phyloP scores from a whole-genome alignment of 208 protist genomes.

The Trypanosoma conorhini region DNA sequence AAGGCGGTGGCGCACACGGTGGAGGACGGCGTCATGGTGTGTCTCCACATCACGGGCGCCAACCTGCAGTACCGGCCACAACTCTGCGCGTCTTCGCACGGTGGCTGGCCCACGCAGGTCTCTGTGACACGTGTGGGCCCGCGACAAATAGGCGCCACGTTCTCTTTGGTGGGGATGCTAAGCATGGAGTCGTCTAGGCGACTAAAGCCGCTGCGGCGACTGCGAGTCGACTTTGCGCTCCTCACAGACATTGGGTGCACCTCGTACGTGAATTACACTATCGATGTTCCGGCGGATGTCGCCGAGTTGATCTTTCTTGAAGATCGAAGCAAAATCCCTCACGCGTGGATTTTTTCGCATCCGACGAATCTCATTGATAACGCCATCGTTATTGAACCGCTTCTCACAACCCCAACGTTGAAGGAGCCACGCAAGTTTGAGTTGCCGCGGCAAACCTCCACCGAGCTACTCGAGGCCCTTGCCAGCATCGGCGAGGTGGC shows the following conservation, averaged over 20 bases:
- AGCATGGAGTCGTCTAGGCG: constrained; percentile 13
- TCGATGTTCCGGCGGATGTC: constrained; percentile 27
- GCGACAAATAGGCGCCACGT: constrained; percentile 14
- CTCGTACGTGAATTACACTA: constrained; percentile 3
- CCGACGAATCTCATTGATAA: constrained; percentile 28
- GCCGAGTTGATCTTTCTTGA: constrained; percentile 18
- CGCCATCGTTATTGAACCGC: constrained; percentile 24
- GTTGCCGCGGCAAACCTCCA: constrained; percentile 14
- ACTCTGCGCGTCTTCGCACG: constrained; percentile 19
- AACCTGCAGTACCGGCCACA: constrained; percentile 52
- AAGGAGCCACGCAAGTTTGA: constrained; percentile 6
- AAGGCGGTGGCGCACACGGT: constrained; percentile 19
- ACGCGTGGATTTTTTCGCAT: constrained; percentile 24
- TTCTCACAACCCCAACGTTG: constrained; percentile 12
- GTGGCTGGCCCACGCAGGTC: constrained; percentile 6
- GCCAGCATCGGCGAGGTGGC: constrained; percentile 36
- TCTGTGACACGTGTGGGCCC: constrained; percentile 12
- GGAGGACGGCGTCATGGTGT: constrained; percentile 34
- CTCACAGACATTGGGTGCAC: constrained; percentile 25
- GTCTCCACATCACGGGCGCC: constrained; percentile 30
- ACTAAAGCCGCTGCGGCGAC: not conserved
- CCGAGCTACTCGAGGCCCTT: constrained; percentile 31
- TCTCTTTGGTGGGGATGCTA: constrained; percentile 25
- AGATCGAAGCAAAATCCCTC: not conserved
- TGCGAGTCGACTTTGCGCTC: constrained; percentile 21